Base-by-base conservation (phyloP, 352 stramenopile species). In the Globisporangium lucens region DNA sequence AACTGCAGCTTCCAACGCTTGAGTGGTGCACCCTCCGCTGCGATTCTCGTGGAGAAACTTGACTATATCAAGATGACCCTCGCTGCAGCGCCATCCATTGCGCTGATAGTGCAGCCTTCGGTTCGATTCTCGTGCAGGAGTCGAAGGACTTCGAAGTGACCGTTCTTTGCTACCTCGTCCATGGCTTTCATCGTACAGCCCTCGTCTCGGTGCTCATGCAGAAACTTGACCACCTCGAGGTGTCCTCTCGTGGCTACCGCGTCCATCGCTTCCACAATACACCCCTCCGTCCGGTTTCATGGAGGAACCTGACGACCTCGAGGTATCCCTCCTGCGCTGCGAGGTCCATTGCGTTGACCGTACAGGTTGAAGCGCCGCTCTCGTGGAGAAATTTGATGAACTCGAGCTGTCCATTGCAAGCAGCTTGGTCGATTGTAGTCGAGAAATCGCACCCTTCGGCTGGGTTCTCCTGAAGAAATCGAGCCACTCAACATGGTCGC, bases 111-210 rank as follows among this genome's bases (percentile, higher is more conserved):
- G 33, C 38, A 46, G 3, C 38, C n/a, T 60, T 43, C n/a, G n/a
- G n/a, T 47, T 9, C 36, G 33, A 17, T 64, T 52, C 10, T 36
- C 57, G 20, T 69, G 64, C 22, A 69, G 36, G 27, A 69, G 66
- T 24, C 2, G 5, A 9, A 38, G 5, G 4, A 38, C 20, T 38
- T 7, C 57, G 1, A 64, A 8, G 8, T 38, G 47, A 4, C 55
- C 53, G 36, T 55, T 7, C 13, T 9, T 17, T 30, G 38, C 56
- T 9, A 55, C 55, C 7, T 33, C 20, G 53, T 68, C 56, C 53
- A 68, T 63, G 12, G 56, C 64, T 27, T 65, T 20, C 17, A n/a
- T 56, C 12, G 38, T 69, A 22, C 56, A 69, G 12, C 64, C 55
- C 57, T 69, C 55, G 5, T 2, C n/a, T 17, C 64, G 52, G n/a